phyloP scores from a whole-genome alignment of 257 asterid species.

The Solanum dulcamara region DNA sequence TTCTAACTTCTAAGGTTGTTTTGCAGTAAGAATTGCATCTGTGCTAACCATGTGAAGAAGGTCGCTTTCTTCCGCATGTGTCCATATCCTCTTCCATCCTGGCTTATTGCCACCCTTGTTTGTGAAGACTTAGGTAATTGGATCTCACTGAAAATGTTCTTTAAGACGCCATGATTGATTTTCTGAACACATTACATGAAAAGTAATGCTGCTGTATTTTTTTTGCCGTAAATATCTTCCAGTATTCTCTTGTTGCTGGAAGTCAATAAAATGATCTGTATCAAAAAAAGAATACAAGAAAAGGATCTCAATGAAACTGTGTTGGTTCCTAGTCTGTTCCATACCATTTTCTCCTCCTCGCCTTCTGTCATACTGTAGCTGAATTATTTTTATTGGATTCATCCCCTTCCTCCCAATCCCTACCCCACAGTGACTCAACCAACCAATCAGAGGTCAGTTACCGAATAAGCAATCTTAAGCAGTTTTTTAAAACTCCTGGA shows the following conservation, averaged over 20 bases:
- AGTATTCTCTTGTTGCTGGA: neutral
- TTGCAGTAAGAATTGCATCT: neutral
- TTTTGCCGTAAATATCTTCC: neutral
- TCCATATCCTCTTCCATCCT: neutral
- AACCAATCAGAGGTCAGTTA: neutral
- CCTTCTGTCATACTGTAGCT: neutral
- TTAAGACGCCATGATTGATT: neutral
- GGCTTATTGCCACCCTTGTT: neutral
- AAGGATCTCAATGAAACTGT: neutral
- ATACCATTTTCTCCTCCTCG: neutral
- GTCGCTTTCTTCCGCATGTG: neutral
- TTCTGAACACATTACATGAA: neutral
- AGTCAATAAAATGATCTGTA: neutral
- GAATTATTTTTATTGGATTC: neutral
- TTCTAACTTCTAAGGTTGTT: neutral
- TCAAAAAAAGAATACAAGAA: neutral
- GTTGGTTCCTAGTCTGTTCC: neutral
- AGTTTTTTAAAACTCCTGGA: neutral
- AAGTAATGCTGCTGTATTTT: neutral
- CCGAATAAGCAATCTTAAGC: neutral
- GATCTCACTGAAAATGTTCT: neutral
- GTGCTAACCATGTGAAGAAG: neutral
- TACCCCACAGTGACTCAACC: neutral
- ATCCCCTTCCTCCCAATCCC: neutral
- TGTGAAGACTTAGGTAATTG: neutral